Percentiles rank a stretch among this genome's conserved stretches.
Conservation (phyloP, 2,329 filamentous ascomycete species). For the Colletotrichum salicis region DNA sequence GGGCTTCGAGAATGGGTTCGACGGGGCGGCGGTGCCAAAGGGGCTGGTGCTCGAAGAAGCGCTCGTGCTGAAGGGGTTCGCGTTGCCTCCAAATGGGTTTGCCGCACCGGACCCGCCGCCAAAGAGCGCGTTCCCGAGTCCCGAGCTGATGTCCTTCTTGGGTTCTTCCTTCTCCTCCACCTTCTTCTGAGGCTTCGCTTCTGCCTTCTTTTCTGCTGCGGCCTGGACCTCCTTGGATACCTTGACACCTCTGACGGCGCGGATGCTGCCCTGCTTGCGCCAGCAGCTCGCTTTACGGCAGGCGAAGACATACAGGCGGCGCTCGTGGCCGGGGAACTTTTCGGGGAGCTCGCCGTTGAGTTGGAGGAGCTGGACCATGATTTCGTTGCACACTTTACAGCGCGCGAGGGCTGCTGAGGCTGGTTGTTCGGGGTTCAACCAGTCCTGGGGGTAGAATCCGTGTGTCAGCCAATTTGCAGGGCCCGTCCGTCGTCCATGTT, state of each 20-base stretch:
- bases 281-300: conserved; percentile 84
- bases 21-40: conserved; percentile 49
- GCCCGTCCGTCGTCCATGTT: neutral
- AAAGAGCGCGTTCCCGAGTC: conserved; percentile 76
- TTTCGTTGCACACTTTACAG: conserved; percentile 86
- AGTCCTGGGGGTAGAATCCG: conserved; percentile 69
- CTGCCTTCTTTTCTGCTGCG: conserved; percentile 40
- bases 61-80: conserved; percentile 38
- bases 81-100: conserved; percentile 71
- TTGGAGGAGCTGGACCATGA: conserved; percentile 88
- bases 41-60: conserved; percentile 56
- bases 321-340: conserved; percentile 85
- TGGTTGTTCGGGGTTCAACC: conserved; percentile 78
- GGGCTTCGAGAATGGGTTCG: conserved; percentile 45
- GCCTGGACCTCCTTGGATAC: conserved; percentile 56
- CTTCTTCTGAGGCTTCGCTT: conserved; percentile 47
- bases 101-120: conserved; percentile 52
- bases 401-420: conserved; percentile 82
- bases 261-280: conserved; percentile 83
- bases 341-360: conserved; percentile 91
- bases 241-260: conserved; percentile 77
- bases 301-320: conserved; percentile 86
- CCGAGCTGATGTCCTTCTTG: conserved; percentile 49
- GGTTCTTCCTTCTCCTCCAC: conserved; percentile 47
- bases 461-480: conserved; percentile 17